Base-by-base conservation (phyloP, 176 grass and related monocot species). In the Typha latifolia region DNA sequence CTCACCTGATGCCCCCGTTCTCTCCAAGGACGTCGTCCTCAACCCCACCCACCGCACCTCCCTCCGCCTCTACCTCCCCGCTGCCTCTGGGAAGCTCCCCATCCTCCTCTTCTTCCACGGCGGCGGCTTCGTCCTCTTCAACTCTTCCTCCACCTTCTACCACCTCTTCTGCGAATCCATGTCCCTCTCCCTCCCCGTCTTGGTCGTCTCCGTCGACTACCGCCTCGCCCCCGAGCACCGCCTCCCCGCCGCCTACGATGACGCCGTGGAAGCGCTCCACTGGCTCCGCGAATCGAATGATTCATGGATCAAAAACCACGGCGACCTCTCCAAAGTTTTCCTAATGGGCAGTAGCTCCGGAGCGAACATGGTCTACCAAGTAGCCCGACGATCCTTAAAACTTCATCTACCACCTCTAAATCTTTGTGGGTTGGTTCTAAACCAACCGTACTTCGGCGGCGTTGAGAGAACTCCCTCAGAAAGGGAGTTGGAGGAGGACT, bases 311-410 rank as follows among this genome's bases (percentile, higher is more conserved):
- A 68, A 71, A 1, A 34, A 3, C 18, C 83, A 78, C 59, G 89
- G 57, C 3, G 89, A 97, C 47, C 76, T 87, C 69, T 82, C 89
- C 4, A 79, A 75, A 5, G 80, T 81, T 78, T 90, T 85, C 72
- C 23, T 87, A 31, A 87, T 85, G 89, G 89, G 94, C 34, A 80
- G 94, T 75, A 97, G 94, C 81, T 97, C 94, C 3, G 89, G 94
- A 12, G 94, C 69, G n/a, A 97, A 90, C 83, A 80, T 90, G 84
- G 89, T 81, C 0, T 92, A 92, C 76, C 72, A 81, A 66, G 75
- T 82, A 0, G 72, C 27, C 3, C 19, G 89, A 63, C 77, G 78
- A 0, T 52, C 80, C 22, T 77, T 62, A n/a, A 23, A 16, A 32
- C 29, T 71, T 43, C 69, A 77, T 49, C 56, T 82, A 12, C 52